Evolutionary conservation across 441 rosid species (phyloP).

Genomic region (Manihot esculenta): DNA sequence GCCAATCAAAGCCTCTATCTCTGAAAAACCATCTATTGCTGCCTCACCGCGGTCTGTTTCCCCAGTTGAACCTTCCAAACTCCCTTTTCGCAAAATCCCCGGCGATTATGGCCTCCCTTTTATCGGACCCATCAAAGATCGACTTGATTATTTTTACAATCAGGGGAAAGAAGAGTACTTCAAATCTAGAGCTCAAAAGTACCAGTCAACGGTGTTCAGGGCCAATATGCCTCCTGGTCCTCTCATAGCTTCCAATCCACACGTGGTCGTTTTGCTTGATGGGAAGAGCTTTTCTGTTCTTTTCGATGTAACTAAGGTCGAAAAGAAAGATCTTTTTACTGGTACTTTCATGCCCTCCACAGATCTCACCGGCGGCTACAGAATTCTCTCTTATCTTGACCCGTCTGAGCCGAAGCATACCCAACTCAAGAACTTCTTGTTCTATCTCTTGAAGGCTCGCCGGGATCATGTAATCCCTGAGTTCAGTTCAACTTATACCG

Average conservation of each 20-base stretch:
- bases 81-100: slow-evolving; percentile 61
- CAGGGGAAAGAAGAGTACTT: slow-evolving; percentile 70
- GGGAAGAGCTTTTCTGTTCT: slow-evolving; percentile 59
- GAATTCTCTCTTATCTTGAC: slow-evolving; percentile 67
- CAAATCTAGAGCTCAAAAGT: slow-evolving; percentile 54
- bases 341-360: slow-evolving; percentile 87
- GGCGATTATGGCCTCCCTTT: slow-evolving; percentile 72
- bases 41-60: slow-evolving; percentile 13
- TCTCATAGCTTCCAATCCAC: slow-evolving; percentile 53
- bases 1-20: slow-evolving; percentile 45
- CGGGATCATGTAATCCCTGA: slow-evolving; percentile 68
- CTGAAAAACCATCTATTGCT: slow-evolving; percentile 36
- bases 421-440: slow-evolving; percentile 61
- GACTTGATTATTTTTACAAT: slow-evolving; percentile 67
- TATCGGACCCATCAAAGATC: slow-evolving; percentile 66
- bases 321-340: slow-evolving; percentile 70
- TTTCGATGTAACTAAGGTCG: slow-evolving; percentile 71
- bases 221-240: slow-evolving; percentile 85
- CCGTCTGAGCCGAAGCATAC: slow-evolving; percentile 73
- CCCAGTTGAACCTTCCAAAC: slow-evolving; percentile 32
- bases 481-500: slow-evolving; percentile 49
- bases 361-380: slow-evolving; percentile 74
- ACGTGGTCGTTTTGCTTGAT: slow-evolving; percentile 39
- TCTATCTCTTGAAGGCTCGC: slow-evolving; percentile 49
- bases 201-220: slow-evolving; percentile 64